Evolutionary conservation across 2,329 filamentous ascomycete species (phyloP).

Genomic region (Colletotrichum tabaci): DNA sequence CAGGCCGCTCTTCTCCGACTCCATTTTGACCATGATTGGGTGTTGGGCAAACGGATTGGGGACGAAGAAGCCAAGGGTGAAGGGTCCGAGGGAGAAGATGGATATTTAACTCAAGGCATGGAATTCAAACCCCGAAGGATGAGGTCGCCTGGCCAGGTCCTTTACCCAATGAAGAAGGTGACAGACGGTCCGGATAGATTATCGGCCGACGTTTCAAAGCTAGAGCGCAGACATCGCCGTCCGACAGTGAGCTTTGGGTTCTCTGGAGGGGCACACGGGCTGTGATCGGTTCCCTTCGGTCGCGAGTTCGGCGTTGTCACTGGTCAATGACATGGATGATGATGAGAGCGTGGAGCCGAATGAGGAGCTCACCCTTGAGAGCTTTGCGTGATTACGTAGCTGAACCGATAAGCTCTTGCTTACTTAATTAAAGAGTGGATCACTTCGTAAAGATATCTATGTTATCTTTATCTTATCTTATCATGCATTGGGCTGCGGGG

Average conservation of each 20-base stretch:
- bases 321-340: constrained; percentile 40
- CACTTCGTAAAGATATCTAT: neutral
- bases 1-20: constrained; percentile 58
- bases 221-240: constrained; percentile 30
- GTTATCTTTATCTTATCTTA: neutral
- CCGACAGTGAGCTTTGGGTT: constrained; percentile 12
- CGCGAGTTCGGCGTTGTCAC: constrained; percentile 38
- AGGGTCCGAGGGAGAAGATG: neutral
- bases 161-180: constrained; percentile 41
- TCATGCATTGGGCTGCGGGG: neutral
- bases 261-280: constrained; percentile 20
- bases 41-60: constrained; percentile 5
- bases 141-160: constrained; percentile 11
- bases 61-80: neutral
- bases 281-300: constrained; percentile 31
- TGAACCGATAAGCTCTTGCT: constrained; percentile 28
- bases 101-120: constrained; percentile 8
- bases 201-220: constrained; percentile 37
- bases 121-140: constrained; percentile 16
- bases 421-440: neutral
- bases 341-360: constrained; percentile 39
- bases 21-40: constrained; percentile 22
- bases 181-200: constrained; percentile 31
- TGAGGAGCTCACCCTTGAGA: constrained; percentile 40
- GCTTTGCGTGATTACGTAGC: constrained; percentile 38